Conservation (phyloP, 768 basidiomycete species). For the Russula sp. region DNA sequence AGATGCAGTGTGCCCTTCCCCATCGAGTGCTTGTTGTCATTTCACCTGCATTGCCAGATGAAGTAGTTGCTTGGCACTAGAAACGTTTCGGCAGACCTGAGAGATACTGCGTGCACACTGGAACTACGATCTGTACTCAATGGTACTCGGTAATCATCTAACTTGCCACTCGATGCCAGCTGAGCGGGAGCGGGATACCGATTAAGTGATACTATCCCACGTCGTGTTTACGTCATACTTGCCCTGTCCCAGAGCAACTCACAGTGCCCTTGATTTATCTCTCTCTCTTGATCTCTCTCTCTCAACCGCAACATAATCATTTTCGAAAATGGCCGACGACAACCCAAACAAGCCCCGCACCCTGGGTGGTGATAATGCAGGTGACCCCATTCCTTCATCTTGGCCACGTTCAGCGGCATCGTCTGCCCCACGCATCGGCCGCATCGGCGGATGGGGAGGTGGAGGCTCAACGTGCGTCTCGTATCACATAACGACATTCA, state of each 20-base stretch:
- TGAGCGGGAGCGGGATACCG: background rate
- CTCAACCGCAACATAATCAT: background rate
- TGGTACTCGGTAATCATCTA: too few species aligned
- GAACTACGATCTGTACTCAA: too few species aligned
- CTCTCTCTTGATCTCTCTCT: background rate
- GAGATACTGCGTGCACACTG: too few species aligned
- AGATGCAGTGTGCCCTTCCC: background rate
- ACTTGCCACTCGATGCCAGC: too few species aligned
- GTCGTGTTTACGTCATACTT: background rate
- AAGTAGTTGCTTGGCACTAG: too few species aligned
- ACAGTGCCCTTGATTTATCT: background rate
- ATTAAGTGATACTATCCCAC: conserved; percentile 11
- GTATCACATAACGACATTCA: background rate
- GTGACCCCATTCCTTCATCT: background rate
- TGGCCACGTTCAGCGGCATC: conserved; percentile 17
- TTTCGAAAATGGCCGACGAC: conserved; percentile 19
- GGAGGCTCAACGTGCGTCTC: conserved; percentile 22
- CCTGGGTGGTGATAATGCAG: conserved; percentile 17
- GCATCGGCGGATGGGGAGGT: conserved; percentile 30
- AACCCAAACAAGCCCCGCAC: conserved; percentile 26
- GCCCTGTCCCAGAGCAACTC: background rate
- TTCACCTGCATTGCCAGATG: background rate
- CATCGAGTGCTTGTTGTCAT: background rate
- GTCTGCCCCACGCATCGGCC: conserved; percentile 30
- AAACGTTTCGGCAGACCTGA: too few species aligned